Evolutionary conservation across 202 grass and related monocot genomes (phyloP).

Genomic region (Brachypodium distachyon): DNA sequence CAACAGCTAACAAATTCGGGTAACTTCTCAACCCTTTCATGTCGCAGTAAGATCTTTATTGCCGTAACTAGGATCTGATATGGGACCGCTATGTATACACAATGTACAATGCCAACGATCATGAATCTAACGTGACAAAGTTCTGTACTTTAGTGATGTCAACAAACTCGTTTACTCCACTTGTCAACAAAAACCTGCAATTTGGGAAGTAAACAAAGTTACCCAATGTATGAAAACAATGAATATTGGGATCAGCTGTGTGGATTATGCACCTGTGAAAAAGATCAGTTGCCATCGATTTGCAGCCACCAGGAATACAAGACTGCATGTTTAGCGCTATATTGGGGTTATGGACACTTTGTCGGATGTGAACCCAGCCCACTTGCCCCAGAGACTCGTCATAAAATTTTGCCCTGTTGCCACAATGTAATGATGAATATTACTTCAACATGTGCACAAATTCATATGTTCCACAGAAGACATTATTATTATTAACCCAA

Average conservation of each 20-base stretch:
- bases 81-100: neutral
- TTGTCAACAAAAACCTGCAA: constrained; percentile 44
- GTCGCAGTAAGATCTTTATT: neutral
- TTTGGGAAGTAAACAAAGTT: neutral
- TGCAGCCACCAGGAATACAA: constrained; percentile 43
- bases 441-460: neutral
- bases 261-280: constrained; percentile 26
- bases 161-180: constrained; percentile 42
- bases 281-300: constrained; percentile 48
- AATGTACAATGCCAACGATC: neutral
- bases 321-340: constrained; percentile 72
- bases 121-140: constrained; percentile 20
- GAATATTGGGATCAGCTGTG: neutral
- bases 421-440: neutral
- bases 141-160: constrained; percentile 48
- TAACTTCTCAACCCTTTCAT: too few species aligned
- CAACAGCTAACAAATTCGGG: too few species aligned
- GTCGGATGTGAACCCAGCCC: constrained; percentile 65
- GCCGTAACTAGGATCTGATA: neutral
- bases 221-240: neutral
- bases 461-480: neutral
- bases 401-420: constrained; percentile 48
- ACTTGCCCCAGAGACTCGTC: constrained; percentile 25
- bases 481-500: too few species aligned
- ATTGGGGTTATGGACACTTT: constrained; percentile 81